Evolutionary conservation across 2,329 filamentous ascomycete species (phyloP), one percentile per base, ranked within the genome.

Genomic region (Sporothrix pallida): DNA sequence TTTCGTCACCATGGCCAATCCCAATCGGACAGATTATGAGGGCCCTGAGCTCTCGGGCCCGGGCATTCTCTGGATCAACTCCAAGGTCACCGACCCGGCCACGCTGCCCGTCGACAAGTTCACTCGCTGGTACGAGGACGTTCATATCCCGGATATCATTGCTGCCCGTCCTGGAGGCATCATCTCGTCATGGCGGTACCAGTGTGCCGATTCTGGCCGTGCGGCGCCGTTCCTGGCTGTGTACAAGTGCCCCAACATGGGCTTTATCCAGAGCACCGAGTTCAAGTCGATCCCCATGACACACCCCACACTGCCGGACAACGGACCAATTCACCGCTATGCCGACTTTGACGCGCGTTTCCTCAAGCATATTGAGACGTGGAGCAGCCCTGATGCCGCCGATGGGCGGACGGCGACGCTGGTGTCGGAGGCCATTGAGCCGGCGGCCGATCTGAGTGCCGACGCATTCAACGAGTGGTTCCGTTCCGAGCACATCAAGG

Each of bases 101-200:
- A 26, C 71, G 12, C 62, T 76, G 9, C 62, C 75, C 20, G 72
- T 74, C 42, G 70, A 72, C 15, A 13, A 42, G 6, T 76, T 73
- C 50, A 48, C 67, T 31, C 56, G 74, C 44, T 77, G 75, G 76
- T 77, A 77, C 65, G 76, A 77, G 60, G 70, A 75, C 4, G 68
- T 76, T 17, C 76, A 77, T 63, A 76, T 77, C 62, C 76, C 75
- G n/a, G 75, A 77, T 70, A 76, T 75, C 72, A 76, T 77, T 65
- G 72, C 72, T 20, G 76, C 75, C 15, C 75, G 75, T 46, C 44
- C 67, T 1, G 74, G 72, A 13, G 75, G 75, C 70, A 76, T 77
- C 62, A 58, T 74, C 12, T 37, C 76, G 17, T 76, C 75, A 0
- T 76, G 75, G 75, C 71, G 76, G 26, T 77, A 77, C 46, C 73